Base-by-base conservation (phyloP, 2,329 filamentous ascomycete species). In the Fusarium penzigii region DNA sequence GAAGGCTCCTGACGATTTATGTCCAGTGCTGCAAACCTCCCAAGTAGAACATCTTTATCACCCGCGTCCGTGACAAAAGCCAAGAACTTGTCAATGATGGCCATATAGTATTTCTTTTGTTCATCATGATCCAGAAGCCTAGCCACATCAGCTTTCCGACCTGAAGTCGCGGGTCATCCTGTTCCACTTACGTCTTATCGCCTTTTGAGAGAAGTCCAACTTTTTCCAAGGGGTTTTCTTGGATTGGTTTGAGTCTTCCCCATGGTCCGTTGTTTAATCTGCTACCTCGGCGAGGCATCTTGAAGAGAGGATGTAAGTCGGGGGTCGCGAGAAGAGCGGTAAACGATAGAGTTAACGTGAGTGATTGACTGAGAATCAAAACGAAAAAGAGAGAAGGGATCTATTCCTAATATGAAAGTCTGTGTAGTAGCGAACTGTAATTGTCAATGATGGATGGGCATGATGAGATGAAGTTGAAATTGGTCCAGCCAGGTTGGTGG, bases 121-220 rank as follows among this genome's bases (percentile, higher is more conserved):
- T 82, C 83, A 73, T 89, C 90, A 71, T 81, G 77, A 63, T 93
- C 85, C 52, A 90, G 81, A 36, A 92, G 75, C 64, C 88, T 90
- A 16, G 39, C 13, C 32, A 12, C 10, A 14, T 36, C 13, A 36
- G 32, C 32, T 3, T 36, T 11, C 10, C 32, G 32, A 12, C 32
- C 32, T 11, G 10, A 36, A 3, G 5, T 14, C 13, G 32, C 20
- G 20, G 7, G 20, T 25, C 4, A 36, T 9, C 5, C 10, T 36
- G 5, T 11, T 36, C 10, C 11, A 25, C 67, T 39, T 77, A 93
- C 92, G 89, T 87, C 44, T 81, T 89, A 71, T 97, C 93, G 47
- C 93, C 93, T 68, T 96, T 97, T 2, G 92, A 96, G 5, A 90
- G 90, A 59, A 96, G 80, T 2, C 93, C 92, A 61, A 95, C 88